These are phyloP conservation scores for Epichloe coenophiala DNA, from an alignment of 2,329 filamentous ascomycete species.

Conservation along the genomic window DNA sequence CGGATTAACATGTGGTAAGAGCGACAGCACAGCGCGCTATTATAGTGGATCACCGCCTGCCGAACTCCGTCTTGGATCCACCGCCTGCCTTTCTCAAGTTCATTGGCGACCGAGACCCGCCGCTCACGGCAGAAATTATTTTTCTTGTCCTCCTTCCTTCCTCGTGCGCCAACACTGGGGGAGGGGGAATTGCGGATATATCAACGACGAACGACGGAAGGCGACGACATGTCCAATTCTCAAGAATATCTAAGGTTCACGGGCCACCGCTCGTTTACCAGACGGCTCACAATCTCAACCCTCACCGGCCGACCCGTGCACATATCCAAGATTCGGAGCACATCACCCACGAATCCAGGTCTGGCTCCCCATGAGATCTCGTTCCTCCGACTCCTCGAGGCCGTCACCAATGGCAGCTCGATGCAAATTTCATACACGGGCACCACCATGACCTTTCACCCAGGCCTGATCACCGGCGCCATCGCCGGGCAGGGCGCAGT, in stretches of 20 bases:
- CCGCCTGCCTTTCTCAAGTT: slow-evolving; percentile 12
- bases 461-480: slow-evolving; percentile 81
- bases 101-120: not conserved
- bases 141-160: slow-evolving; percentile 12
- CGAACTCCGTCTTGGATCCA: no score
- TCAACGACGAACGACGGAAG: not conserved
- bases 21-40: not conserved
- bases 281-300: slow-evolving; percentile 78
- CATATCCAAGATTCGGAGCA: slow-evolving; percentile 85
- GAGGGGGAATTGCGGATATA: not conserved
- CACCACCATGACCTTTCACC: slow-evolving; percentile 82
- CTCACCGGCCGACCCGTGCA: slow-evolving; percentile 80
- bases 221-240: slow-evolving; percentile 21
- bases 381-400: slow-evolving; percentile 85
- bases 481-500: slow-evolving; percentile 60
- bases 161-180: not conserved
- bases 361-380: slow-evolving; percentile 89
- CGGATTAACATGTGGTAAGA: not conserved
- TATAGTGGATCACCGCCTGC: not conserved
- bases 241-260: slow-evolving; percentile 61
- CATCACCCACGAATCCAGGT: slow-evolving; percentile 74
- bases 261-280: slow-evolving; percentile 67
- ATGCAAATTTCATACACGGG: slow-evolving; percentile 96
- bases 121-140: slow-evolving; percentile 23
- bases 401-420: slow-evolving; percentile 85